Base-by-base conservation (phyloP, 2,329 filamentous ascomycete genomes). In the Lasiodiplodia sp. region DNA sequence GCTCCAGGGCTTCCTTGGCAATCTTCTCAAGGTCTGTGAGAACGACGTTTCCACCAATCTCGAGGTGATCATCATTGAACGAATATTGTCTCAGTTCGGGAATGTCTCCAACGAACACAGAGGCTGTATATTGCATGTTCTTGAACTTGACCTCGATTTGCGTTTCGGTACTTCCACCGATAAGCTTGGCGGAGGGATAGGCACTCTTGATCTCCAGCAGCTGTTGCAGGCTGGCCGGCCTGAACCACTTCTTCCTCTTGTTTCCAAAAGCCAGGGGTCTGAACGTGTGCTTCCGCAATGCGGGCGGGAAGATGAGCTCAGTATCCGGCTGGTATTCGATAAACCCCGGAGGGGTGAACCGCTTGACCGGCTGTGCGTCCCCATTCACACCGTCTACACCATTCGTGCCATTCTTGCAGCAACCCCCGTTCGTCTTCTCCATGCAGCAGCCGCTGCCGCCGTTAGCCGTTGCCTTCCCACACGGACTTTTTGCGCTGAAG, bases 121-220 rank as follows among this genome's bases (percentile, higher is more conserved):
- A 97, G 1, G 92, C 89, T 4, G 91, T 91, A 77, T 98, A 98
- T 74, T 94, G 88, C 84, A 97, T 88, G 0, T 91, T 93, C 83
- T 98, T 98, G 87, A 99, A 98, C 81, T 97, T 97, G 82, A 96
- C 92, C 81, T 99, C 96, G 70, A 99, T 98, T 80, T 98, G 96
- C 0, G 95, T 98, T 80, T 99, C 96, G 2, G 94, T 97, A 78
- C 94, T 97, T 70, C 96, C 96, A 62, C 94, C 95, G 70, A 99
- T 97, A 70, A 99, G 89, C 80, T 98, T 99, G 4, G 95, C 93
- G 31, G 90, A 89, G 0, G 95, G 95, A 72, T 93, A 91, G 0
- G 87, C 89, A 74, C 86, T 90, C 83, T 98, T 98, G 82, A 99
- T 97, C 77, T 97, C 91, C 18, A 98, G 86, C 18, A 99, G 84